These are phyloP conservation scores for Eucalyptus erythrocorys DNA, from an alignment of 345 rosid species.

Conservation along the genomic window DNA sequence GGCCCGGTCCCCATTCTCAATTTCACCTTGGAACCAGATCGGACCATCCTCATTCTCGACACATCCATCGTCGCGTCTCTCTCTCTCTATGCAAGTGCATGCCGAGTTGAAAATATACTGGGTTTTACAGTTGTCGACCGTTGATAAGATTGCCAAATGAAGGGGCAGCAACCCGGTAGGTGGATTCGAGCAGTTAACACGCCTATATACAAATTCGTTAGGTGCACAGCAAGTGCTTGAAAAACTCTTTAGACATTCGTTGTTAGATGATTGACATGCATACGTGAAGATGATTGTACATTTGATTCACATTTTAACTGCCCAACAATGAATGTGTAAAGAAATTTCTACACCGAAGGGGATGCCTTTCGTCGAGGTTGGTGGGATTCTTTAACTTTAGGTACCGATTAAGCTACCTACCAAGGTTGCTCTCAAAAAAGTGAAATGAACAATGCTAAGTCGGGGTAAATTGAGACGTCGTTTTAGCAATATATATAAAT, in stretches of 20 bases:
- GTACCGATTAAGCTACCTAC: too few relatives aligned
- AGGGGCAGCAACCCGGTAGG: not conserved
- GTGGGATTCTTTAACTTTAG: too few relatives aligned
- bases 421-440: too few relatives aligned
- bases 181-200: not conserved
- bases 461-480: fast-evolving
- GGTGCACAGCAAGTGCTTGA: not conserved
- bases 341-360: too few relatives aligned
- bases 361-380: too few relatives aligned
- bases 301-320: too few relatives aligned
- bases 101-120: not conserved
- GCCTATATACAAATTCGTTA: not conserved
- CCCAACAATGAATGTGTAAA: too few relatives aligned
- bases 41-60: not conserved
- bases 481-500: too few relatives aligned
- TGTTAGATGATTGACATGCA: not conserved
- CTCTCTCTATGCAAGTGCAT: not conserved
- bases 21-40: too few relatives aligned
- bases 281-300: too few relatives aligned
- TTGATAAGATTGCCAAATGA: not conserved
- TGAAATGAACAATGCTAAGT: too few relatives aligned
- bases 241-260: not conserved
- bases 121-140: not conserved
- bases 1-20: too few relatives aligned
- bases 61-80: not conserved